Conservation (phyloP, 495 filamentous ascomycete species). For the Diplogelasinospora grovesii region DNA sequence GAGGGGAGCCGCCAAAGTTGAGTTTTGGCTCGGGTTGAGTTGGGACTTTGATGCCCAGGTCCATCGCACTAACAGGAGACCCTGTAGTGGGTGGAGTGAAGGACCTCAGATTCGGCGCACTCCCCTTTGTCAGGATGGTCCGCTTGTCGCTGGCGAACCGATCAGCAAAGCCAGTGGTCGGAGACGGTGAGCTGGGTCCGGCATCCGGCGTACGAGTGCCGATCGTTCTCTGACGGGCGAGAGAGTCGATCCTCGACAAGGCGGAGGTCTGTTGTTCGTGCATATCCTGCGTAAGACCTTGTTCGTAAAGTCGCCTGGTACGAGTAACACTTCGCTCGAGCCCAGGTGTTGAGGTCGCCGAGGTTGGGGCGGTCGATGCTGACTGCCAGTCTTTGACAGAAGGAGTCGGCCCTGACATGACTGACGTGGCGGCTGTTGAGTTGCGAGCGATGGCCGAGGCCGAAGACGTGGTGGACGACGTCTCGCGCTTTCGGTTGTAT, state of each 20-base stretch:
- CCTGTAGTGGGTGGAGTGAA: conserved; percentile 30
- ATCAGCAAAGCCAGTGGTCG: conserved; percentile 23
- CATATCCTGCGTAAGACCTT: conserved; percentile 68
- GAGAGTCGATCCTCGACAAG: conserved; percentile 68
- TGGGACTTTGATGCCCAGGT: conserved; percentile 24
- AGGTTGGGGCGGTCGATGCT: conserved; percentile 28
- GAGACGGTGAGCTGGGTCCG: conserved; percentile 23
- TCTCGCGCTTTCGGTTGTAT: conserved; percentile 73
- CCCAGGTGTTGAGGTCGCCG: conserved; percentile 24
- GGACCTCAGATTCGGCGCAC: conserved; percentile 43
- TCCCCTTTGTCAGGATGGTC: conserved; percentile 34
- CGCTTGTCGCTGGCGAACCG: conserved; percentile 28
- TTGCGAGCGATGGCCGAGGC: conserved; percentile 59
- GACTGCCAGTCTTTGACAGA: conserved; percentile 41
- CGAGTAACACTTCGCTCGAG: conserved; percentile 53
- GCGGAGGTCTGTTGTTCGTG: conserved; percentile 76
- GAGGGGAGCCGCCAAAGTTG: conserved; percentile 48
- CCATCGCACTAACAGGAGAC: conserved; percentile 21
- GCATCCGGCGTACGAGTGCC: conserved; percentile 45
- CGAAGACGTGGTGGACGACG: conserved; percentile 80
- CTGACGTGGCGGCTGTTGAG: conserved; percentile 88
- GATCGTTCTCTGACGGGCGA: conserved; percentile 52
- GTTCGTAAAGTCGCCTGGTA: conserved; percentile 76
- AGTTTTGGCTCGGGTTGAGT: conserved; percentile 31
- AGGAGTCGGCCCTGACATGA: conserved; percentile 64